Percentiles rank a stretch among this genome's conserved stretches.
Evolutionary conservation across 2,329 filamentous ascomycete genomes (phyloP).

Genomic region (Aspergillus ochraceus): DNA sequence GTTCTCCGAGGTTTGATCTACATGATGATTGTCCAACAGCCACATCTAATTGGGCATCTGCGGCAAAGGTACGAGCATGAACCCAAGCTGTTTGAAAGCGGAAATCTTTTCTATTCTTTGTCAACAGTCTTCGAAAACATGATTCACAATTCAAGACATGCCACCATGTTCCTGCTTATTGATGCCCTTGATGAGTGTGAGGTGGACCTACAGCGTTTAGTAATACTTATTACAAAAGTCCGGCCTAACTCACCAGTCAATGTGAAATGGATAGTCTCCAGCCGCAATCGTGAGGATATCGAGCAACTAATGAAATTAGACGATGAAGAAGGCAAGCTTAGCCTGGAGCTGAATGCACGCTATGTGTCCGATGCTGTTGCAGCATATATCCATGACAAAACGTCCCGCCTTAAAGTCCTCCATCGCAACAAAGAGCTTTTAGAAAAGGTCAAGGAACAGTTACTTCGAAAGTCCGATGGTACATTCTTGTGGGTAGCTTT

Average conservation of each 20-base stretch:
- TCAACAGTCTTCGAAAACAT: conserved; percentile 2
- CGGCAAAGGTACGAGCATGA: not conserved
- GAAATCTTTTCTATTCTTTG: not conserved
- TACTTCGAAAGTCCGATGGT: conserved; percentile 2
- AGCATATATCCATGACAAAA: conserved; percentile 3
- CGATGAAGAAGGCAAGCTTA: not conserved
- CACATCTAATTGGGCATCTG: too few relatives aligned
- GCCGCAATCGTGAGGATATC: conserved; percentile 1
- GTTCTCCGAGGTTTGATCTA: too few relatives aligned
- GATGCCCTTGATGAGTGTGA: conserved; percentile 9
- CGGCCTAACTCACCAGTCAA: not conserved
- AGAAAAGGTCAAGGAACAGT: not conserved
- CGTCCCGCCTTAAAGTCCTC: not conserved
- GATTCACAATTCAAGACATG: not conserved
- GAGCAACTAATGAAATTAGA: not conserved
- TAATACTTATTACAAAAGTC: not conserved
- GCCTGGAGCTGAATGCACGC: conserved; percentile 3
- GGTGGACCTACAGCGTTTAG: not conserved
- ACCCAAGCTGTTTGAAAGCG: not conserved
- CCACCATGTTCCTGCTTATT: not conserved
- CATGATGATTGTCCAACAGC: too few relatives aligned
- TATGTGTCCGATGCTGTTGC: conserved; percentile 2
- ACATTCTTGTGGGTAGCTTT: conserved; percentile 10
- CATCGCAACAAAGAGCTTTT: not conserved
- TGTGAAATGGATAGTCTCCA: conserved; percentile 8